Evolutionary conservation across 441 rosid genomes (phyloP), one percentile per base, ranked within the genome.

Genomic region (Syzygium syzygioides): DNA sequence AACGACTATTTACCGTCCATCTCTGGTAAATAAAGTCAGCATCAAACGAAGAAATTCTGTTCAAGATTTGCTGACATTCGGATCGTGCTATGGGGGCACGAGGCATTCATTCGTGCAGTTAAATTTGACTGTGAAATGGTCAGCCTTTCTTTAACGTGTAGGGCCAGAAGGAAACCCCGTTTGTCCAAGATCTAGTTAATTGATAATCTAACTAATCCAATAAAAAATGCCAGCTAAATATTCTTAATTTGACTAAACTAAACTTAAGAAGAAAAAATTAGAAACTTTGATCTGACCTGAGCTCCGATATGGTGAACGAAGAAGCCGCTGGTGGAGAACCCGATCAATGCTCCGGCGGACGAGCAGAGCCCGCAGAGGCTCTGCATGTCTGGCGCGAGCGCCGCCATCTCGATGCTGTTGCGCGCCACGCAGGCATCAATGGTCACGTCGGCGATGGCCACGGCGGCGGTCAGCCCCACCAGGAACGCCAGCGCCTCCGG

Each of bases 361-460:
- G 98, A 94, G 89, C 98, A 95, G 90, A 96, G 87, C 88, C 95
- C 94, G 86, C 98, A 97, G 86, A 96, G 96, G 79, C 96, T 94
- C 89, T 95, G 99, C 94, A 97, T 95, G 91, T 97, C 99, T 15
- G 99, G 94, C 20, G 98, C 97, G 88, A 96, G 89, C 13, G 92
- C 88, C 56, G 93, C 88, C 55, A 93, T 87, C 91, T 92, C 93
- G 57, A 95, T 96, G 52, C 97, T 96, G 87, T 95, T 95, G 64
- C 88, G 93, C 26, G 98, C 99, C 87, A 96, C 93, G 92, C 98
- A 95, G 25, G 99, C 99, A 91, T 97, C 99, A 85, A 96, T 96
- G 9, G 94, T 96, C 53, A 96, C 98, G 87, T 97, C 98, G 45
- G 97, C 97, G 55, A 95, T 95, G 5, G 99, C 99, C 92, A 97